These are phyloP conservation scores for Cinchona pubescens DNA, from an alignment of 257 asterid genomes.

Conservation along the genomic window DNA sequence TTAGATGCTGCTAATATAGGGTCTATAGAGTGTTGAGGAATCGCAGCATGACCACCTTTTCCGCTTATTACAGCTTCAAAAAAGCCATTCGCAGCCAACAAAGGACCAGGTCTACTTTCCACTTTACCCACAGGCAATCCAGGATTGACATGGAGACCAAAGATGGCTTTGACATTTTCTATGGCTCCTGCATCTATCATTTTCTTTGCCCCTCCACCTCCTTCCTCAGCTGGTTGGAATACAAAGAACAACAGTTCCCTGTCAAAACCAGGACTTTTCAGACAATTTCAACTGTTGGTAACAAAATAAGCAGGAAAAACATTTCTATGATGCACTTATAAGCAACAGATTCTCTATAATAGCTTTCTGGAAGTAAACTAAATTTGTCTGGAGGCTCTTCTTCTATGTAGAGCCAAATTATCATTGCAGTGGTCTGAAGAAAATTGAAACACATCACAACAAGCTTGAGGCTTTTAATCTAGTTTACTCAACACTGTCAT, in stretches of 20 bases:
- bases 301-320: background rate
- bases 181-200: constrained; percentile 78
- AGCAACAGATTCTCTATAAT: background rate
- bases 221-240: constrained; percentile 99
- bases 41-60: constrained; percentile 96
- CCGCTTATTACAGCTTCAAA: constrained; percentile 91
- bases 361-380: background rate
- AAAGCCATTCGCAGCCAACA: constrained; percentile 78
- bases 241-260: constrained; percentile 94
- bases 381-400: background rate
- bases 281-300: constrained; percentile 1
- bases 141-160: constrained; percentile 57
- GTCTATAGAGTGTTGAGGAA: constrained; percentile 89
- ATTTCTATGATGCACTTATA: background rate
- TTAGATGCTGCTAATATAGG: constrained; percentile 87
- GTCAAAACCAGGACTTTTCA: constrained; percentile 14
- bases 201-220: constrained; percentile 88
- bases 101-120: constrained; percentile 58
- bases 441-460: background rate
- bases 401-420: background rate
- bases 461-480: background rate
- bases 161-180: constrained; percentile 74
- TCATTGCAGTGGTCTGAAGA: background rate
- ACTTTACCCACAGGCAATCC: constrained; percentile 52
- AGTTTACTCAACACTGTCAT: background rate